Evolutionary conservation across 2,329 filamentous ascomycete species (phyloP).

Genomic region (Volutella citrinella): DNA sequence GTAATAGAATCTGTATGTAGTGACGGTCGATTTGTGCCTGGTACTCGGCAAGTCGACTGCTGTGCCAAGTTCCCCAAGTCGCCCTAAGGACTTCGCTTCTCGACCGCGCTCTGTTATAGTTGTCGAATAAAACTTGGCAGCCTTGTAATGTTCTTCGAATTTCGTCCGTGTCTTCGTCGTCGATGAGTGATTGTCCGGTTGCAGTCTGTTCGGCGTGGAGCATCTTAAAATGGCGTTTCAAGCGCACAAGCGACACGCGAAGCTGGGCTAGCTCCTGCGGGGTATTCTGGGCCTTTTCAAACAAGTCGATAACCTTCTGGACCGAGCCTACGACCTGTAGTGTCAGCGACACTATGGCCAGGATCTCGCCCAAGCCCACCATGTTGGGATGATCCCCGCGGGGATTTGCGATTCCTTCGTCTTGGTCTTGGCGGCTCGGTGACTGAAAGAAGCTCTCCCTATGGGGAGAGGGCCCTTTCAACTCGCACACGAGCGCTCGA

Average conservation of each 20-base stretch:
- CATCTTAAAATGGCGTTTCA: neutral
- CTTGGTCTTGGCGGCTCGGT: no score
- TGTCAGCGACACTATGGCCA: neutral
- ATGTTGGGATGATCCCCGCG: no score
- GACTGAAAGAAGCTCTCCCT: no score
- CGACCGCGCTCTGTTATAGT: neutral
- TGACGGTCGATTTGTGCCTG: neutral
- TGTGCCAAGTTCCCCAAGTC: neutral
- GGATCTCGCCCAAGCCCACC: neutral
- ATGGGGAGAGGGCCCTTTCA: no score
- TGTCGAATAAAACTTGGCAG: neutral
- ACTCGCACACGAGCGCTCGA: no score
- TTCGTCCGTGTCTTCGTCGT: neutral
- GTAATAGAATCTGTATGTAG: neutral
- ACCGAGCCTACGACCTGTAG: neutral
- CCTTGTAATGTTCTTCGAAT: neutral
- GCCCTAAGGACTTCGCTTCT: neutral
- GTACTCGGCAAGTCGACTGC: neutral
- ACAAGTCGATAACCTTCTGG: neutral
- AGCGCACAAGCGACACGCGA: neutral
- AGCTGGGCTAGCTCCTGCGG: neutral
- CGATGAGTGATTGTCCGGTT: neutral
- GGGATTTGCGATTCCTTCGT: no score
- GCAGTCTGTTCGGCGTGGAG: neutral
- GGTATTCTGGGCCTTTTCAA: neutral